Evolutionary conservation across 805 yeast genomes (phyloP), one percentile per base, ranked within the genome.

Genomic region (Saccharomycopsis microspora): DNA sequence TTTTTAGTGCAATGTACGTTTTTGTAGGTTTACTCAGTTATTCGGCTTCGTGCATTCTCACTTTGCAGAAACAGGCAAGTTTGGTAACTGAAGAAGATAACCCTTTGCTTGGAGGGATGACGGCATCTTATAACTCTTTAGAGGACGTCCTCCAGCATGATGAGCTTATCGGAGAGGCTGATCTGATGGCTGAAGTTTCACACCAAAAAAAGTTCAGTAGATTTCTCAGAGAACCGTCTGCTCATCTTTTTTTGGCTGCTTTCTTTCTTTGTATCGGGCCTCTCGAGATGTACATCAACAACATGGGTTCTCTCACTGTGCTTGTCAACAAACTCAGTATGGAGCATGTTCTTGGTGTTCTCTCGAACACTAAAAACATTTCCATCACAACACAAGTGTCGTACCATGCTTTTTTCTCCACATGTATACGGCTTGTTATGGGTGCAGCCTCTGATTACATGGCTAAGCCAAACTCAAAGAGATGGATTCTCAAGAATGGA

Each of bases 201-300:
- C 55, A 52, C 41, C 28, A 43, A 7, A 29, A 31, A 9, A 49
- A 42, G 39, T 46, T 46, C 10, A 35, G 32, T 27, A 38, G 33
- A n/a, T 46, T 66, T 54, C 60, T 81, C 42, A 61, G 63, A 32
- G 87, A 82, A 56, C 68, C 69, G 28, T 70, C 82, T 1, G 75
- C 86, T 42, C 80, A 85, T 69, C 50, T 82, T 1, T 63, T 86
- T n/a, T 68, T 84, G 30, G 50, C 72, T 3, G 73, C 87, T 7
- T 70, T 88, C 46, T 68, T 88, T 31, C 63, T 86, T 42, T 72
- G 80, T 34, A 64, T 85, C 31, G 97, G 97, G 0, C 90, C 96
- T 0, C 66, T 85, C 48, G 97, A 89, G 57, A 78, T 86, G 71
- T 87, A 76, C 61, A 77, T 85, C 53, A 84, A 87, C 47, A 85